A percentile compares a stretch with the other conserved stretches of the same genome.
Evolutionary conservation across 73 alveolate genomes (phyloP).

Genomic region (Blepharisma stoltei): DNA sequence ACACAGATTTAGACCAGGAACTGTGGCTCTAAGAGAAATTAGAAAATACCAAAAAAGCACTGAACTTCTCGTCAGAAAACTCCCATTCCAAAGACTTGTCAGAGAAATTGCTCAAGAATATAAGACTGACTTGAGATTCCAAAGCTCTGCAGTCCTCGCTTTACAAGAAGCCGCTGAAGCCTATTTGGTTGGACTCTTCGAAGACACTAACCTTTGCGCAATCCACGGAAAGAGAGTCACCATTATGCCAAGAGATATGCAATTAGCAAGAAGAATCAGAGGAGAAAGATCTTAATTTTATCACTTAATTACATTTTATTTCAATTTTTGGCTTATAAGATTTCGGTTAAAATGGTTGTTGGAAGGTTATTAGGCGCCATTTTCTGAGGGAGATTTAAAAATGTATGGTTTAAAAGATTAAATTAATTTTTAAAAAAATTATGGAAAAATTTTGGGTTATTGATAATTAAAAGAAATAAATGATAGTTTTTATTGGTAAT

Average conservation of each 20-base stretch:
- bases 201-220: constrained; percentile 61
- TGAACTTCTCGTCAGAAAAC: constrained; percentile 69
- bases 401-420: no score
- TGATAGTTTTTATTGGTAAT: no score
- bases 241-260: constrained; percentile 66
- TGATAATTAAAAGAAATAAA: no score
- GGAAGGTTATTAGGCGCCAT: no score
- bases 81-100: constrained; percentile 80
- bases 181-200: constrained; percentile 4
- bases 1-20: constrained; percentile 83
- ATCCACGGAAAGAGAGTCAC: constrained; percentile 73
- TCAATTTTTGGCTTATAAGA: no score
- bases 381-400: no score
- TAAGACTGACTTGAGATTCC: constrained; percentile 68
- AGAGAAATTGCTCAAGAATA: constrained; percentile 66
- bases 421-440: no score
- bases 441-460: no score
- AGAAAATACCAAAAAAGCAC: constrained; percentile 76
- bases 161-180: constrained; percentile 78
- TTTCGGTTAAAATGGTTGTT: no score
- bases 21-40: constrained; percentile 83
- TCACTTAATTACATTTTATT: no score
- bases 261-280: constrained; percentile 71
- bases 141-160: constrained; percentile 62
- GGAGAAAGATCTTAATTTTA: constrained; percentile 35